A percentile compares a stretch with the other conserved stretches of the same genome.
Conservation (phyloP, 768 basidiomycete genomes). For the Mycena galericulata region DNA sequence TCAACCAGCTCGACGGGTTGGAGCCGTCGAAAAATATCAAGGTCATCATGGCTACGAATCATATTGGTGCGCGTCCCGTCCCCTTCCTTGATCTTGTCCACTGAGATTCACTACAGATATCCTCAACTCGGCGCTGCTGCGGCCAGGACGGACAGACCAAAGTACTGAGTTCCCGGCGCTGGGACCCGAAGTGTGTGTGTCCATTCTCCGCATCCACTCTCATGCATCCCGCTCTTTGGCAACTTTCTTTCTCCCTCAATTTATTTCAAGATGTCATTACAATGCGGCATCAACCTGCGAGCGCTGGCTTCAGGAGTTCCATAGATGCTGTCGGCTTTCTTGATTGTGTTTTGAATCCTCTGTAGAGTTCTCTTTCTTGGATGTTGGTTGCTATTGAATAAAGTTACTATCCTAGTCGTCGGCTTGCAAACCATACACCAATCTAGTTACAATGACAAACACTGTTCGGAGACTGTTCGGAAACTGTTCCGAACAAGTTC, state of each 20-base stretch:
- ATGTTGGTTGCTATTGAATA: no score
- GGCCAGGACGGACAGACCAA: constrained; percentile 93
- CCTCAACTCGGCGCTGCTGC: constrained; percentile 90
- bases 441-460: no score
- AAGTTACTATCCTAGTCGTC: no score
- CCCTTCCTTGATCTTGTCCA: constrained; percentile 70
- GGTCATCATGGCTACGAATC: constrained; percentile 99
- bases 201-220: constrained; percentile 97
- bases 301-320: no score
- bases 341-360: no score
- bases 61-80: constrained; percentile 96
- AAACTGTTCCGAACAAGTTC: no score
- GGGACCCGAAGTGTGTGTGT: constrained; percentile 94
- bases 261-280: constrained; percentile 88
- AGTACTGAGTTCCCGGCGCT: constrained; percentile 99
- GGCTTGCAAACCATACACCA: no score
- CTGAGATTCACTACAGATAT: constrained; percentile 70
- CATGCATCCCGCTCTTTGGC: constrained; percentile 52
- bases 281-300: constrained; percentile 97
- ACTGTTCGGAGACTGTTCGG: no score
- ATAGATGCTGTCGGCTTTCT: no score
- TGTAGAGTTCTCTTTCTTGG: no score
- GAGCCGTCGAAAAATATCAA: constrained; percentile 99
- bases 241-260: not conserved
- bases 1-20: constrained; percentile 98